Percentiles rank a stretch among this genome's conserved stretches.
Evolutionary conservation across 202 grass and related monocot species (phyloP).

Genomic region (Brachypodium distachyon): DNA sequence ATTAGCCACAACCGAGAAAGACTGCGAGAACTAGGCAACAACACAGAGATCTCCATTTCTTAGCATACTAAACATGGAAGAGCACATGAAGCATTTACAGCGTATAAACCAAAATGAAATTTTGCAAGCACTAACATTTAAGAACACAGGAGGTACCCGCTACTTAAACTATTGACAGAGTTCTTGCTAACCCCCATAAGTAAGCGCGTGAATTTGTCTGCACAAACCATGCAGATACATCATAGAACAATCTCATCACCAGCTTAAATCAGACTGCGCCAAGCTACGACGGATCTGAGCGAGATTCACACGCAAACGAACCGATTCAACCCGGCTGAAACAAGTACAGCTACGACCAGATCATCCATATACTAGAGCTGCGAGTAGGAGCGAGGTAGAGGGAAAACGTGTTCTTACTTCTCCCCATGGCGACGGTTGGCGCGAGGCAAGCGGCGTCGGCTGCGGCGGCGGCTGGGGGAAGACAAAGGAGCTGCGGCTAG

Average conservation of each 20-base stretch:
- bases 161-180: not conserved
- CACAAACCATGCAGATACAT: not conserved
- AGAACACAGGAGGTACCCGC: not conserved
- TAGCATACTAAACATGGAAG: not conserved
- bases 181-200: not conserved
- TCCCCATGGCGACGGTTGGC: constrained; percentile 34
- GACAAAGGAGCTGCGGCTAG: not conserved
- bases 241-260: not conserved
- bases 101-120: not conserved
- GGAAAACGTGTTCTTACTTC: constrained; percentile 24
- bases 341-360: not conserved
- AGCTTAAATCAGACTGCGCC: not conserved
- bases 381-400: too few relatives aligned
- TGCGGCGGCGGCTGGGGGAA: not conserved
- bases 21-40: not conserved
- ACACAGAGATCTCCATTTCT: not conserved
- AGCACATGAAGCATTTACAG: not conserved
- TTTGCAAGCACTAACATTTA: not conserved
- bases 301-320: not conserved
- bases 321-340: not conserved
- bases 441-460: not conserved
- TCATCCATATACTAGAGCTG: not conserved
- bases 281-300: not conserved
- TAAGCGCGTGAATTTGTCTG: not conserved
- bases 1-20: not conserved